Conservation (phyloP, 805 yeast species). For the Ogataea wickerhamii region DNA sequence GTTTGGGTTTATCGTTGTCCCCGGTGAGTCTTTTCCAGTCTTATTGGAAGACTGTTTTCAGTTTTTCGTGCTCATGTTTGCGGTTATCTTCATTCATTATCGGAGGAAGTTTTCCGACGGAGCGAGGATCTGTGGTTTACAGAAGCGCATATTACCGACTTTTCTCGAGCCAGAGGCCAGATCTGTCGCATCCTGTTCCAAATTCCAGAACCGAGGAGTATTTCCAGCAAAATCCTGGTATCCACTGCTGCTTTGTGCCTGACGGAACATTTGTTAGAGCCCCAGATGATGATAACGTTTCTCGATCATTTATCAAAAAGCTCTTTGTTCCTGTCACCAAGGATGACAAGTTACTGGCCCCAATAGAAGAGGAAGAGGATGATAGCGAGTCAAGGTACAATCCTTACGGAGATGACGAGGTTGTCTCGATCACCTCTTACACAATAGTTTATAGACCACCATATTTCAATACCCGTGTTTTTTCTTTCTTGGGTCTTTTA, state of each 20-base stretch:
- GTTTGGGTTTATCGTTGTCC: neutral
- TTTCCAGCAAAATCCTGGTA: conserved; percentile 40
- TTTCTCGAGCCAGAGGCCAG: conserved; percentile 25
- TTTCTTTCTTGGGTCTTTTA: conserved; percentile 39
- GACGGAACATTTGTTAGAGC: conserved; percentile 84
- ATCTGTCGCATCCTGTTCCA: conserved; percentile 56
- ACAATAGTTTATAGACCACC: conserved; percentile 88
- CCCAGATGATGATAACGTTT: conserved; percentile 76
- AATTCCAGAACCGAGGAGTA: conserved; percentile 40
- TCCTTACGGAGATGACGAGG: conserved; percentile 35
- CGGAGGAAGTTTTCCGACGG: conserved; percentile 56
- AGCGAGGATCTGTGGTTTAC: conserved; percentile 66
- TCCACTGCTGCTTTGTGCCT: conserved; percentile 63
- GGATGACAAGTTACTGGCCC: conserved; percentile 59
- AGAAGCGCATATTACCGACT: conserved; percentile 46
- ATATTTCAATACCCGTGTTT: conserved; percentile 56
- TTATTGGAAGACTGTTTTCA: conserved; percentile 59
- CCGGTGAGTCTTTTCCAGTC: conserved; percentile 9
- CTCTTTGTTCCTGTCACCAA: conserved; percentile 82
- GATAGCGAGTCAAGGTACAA: conserved; percentile 26
- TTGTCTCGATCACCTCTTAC: conserved; percentile 41
- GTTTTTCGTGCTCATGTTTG: conserved; percentile 49
- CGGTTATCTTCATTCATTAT: conserved; percentile 80
- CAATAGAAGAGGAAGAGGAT: conserved; percentile 32
- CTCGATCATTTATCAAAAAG: conserved; percentile 58